Conservation (phyloP, 768 basidiomycete species). For the Russula lepida region DNA sequence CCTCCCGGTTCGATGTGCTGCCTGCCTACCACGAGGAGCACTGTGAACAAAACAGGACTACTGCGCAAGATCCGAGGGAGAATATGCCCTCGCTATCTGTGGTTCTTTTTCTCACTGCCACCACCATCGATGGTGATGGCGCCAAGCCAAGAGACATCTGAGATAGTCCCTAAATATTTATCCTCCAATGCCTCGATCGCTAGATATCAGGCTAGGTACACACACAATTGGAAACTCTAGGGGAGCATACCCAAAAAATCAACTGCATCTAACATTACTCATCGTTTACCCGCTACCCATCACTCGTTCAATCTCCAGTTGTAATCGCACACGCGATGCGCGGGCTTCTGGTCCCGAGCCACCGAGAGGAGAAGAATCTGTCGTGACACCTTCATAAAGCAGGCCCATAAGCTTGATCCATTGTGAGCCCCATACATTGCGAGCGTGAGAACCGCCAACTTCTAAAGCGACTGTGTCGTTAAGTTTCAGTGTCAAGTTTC, state of each 20-base stretch:
- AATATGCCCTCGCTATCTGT: slow-evolving; percentile 1
- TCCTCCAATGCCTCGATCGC: neutral
- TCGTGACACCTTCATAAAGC: slow-evolving; percentile 54
- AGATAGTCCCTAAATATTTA: neutral
- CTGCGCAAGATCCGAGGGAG: slow-evolving; percentile 10
- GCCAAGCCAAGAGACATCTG: neutral
- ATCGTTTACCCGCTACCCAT: slow-evolving; percentile 27
- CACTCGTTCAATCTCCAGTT: slow-evolving; percentile 60
- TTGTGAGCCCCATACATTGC: slow-evolving; percentile 63
- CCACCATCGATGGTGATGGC: slow-evolving; percentile 14
- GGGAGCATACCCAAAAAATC: neutral
- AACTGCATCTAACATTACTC: neutral
- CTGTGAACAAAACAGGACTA: neutral
- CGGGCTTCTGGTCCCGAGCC: slow-evolving; percentile 26
- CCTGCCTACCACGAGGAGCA: neutral
- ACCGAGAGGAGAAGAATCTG: slow-evolving; percentile 36
- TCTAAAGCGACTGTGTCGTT: slow-evolving; percentile 60
- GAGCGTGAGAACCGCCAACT: slow-evolving; percentile 55
- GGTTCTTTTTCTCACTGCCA: neutral
- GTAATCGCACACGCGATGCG: slow-evolving; percentile 50
- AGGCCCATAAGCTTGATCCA: slow-evolving; percentile 66
- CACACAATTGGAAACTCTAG: slow-evolving; percentile 6
- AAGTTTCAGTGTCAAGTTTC: neutral
- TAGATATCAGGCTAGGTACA: slow-evolving; percentile 1
- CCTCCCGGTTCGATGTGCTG: neutral